Evolutionary conservation across 2,329 filamentous ascomycete genomes (phyloP).

Genomic region (Fusarium coicis): DNA sequence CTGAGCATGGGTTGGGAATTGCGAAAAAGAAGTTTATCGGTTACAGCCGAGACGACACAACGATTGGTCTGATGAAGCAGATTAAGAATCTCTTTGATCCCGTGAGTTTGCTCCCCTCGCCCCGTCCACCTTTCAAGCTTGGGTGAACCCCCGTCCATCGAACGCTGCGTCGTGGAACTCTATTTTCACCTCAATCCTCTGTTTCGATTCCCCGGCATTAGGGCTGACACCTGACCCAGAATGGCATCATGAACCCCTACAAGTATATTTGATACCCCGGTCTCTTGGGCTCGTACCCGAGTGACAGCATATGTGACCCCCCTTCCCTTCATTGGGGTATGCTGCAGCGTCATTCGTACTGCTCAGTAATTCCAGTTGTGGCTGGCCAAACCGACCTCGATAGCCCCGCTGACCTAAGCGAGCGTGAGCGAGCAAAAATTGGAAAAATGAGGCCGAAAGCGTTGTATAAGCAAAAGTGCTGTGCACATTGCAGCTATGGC

Average conservation of each 20-base stretch:
- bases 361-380: constrained; percentile 10
- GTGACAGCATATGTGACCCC: constrained; percentile 26
- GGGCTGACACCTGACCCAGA: constrained; percentile 63
- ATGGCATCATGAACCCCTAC: constrained; percentile 99
- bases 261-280: constrained; percentile 77
- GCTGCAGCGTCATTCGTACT: constrained; percentile 21
- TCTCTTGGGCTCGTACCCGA: constrained; percentile 17
- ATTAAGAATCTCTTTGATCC: constrained; percentile 95
- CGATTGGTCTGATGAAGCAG: constrained; percentile 92
- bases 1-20: constrained; percentile 92
- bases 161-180: not conserved
- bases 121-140: not conserved
- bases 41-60: constrained; percentile 89
- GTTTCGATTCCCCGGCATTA: constrained; percentile 16
- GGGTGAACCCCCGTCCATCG: constrained; percentile 15
- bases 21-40: constrained; percentile 97
- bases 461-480: not conserved
- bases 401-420: constrained; percentile 4
- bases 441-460: constrained; percentile 3
- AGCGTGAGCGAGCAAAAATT: not conserved
- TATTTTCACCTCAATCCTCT: not conserved
- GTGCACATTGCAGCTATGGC: not conserved
- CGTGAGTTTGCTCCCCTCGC: constrained; percentile 64
- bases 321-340: not conserved
- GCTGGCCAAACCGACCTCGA: not conserved